Percentiles rank a stretch among this genome's conserved stretches.
Evolutionary conservation across 352 stramenopile species (phyloP).

Genomic region (Blastocystis sp.): DNA sequence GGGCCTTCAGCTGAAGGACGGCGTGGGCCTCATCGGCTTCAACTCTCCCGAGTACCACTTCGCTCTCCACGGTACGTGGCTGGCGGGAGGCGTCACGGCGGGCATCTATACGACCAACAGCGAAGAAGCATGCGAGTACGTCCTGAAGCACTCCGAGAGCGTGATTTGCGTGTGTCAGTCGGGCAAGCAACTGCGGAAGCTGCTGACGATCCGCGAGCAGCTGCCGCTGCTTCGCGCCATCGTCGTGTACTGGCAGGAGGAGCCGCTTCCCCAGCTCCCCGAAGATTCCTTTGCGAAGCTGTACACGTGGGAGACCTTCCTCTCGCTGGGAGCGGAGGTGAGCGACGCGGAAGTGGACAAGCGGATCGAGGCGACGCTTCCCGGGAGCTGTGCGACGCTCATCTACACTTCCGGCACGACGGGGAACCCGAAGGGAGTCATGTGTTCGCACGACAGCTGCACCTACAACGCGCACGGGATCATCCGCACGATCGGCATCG

Average conservation of each 20-base stretch:
- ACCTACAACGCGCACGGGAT: slow-evolving; percentile 48
- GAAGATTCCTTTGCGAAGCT: slow-evolving; percentile 58
- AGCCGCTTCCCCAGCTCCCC: not conserved
- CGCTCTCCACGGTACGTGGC: slow-evolving; percentile 78
- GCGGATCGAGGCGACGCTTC: slow-evolving; percentile 44
- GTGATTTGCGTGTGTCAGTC: slow-evolving; percentile 80
- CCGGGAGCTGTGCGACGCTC: slow-evolving; percentile 67
- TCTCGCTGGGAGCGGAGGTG: slow-evolving; percentile 59
- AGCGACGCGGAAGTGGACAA: slow-evolving; percentile 53
- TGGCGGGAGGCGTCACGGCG: slow-evolving; percentile 76
- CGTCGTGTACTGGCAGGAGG: slow-evolving; percentile 77
- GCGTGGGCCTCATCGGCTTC: slow-evolving; percentile 77
- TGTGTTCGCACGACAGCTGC: slow-evolving; percentile 69
- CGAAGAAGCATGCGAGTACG: slow-evolving; percentile 77
- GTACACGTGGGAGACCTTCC: slow-evolving; percentile 67
- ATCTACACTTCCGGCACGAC: slow-evolving; percentile 76
- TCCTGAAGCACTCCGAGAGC: slow-evolving; percentile 80
- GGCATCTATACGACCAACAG: slow-evolving; percentile 91
- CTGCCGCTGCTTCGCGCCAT: slow-evolving; percentile 80
- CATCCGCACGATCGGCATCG: slow-evolving; percentile 36
- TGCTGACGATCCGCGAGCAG: slow-evolving; percentile 72
- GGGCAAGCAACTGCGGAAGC: slow-evolving; percentile 82
- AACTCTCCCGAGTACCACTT: slow-evolving; percentile 83
- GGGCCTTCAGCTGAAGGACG: slow-evolving; percentile 68
- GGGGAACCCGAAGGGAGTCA: slow-evolving; percentile 71